A percentile compares a stretch with the other conserved stretches of the same genome.
Conservation (phyloP, 2,329 filamentous ascomycete species). For the Xylariaceae sp. region DNA sequence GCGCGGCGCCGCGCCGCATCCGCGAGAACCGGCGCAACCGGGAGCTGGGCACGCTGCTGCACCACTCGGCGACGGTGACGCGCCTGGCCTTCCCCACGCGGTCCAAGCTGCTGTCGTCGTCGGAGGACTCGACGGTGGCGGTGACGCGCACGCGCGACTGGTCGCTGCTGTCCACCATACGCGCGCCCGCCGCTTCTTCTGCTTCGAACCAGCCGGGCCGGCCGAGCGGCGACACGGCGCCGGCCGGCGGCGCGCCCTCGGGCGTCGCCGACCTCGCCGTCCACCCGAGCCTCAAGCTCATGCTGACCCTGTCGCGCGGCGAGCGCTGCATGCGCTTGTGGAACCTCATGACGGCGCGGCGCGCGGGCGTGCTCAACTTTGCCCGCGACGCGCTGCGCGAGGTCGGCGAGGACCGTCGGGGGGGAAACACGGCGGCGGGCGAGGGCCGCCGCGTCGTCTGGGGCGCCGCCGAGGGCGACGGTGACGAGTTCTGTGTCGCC, state of each 20-base stretch:
- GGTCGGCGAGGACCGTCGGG: slow-evolving; percentile 73
- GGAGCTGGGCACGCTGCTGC: slow-evolving; percentile 77
- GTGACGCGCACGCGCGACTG: slow-evolving; percentile 85
- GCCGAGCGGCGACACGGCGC: slow-evolving; percentile 84
- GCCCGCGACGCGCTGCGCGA: slow-evolving; percentile 62
- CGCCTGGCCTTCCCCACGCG: slow-evolving; percentile 74
- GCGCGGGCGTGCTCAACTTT: slow-evolving; percentile 88
- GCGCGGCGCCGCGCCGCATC: slow-evolving; percentile 64
- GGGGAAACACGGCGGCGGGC: slow-evolving; percentile 65
- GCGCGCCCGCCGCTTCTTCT: slow-evolving; percentile 78
- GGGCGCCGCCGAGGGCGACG: slow-evolving; percentile 61
- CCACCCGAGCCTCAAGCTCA: slow-evolving; percentile 92
- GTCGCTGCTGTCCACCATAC: slow-evolving; percentile 79
- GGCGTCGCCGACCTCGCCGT: slow-evolving; percentile 94
- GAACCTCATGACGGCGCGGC: slow-evolving; percentile 95
- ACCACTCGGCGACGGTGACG: slow-evolving; percentile 79
- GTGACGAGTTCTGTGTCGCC: slow-evolving; percentile 75
- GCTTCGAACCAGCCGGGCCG: slow-evolving; percentile 71
- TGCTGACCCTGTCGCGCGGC: slow-evolving; percentile 85
- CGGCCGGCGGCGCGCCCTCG: slow-evolving; percentile 69
- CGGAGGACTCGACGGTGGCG: slow-evolving; percentile 86
- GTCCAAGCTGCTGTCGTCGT: slow-evolving; percentile 78
- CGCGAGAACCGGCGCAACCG: slow-evolving; percentile 81
- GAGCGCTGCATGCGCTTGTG: slow-evolving; percentile 89
- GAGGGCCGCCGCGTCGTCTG: slow-evolving; percentile 80